Percentiles rank a stretch among this genome's conserved stretches.
Evolutionary conservation across 805 yeast species (phyloP).

Genomic region (Torulaspora maleeae): DNA sequence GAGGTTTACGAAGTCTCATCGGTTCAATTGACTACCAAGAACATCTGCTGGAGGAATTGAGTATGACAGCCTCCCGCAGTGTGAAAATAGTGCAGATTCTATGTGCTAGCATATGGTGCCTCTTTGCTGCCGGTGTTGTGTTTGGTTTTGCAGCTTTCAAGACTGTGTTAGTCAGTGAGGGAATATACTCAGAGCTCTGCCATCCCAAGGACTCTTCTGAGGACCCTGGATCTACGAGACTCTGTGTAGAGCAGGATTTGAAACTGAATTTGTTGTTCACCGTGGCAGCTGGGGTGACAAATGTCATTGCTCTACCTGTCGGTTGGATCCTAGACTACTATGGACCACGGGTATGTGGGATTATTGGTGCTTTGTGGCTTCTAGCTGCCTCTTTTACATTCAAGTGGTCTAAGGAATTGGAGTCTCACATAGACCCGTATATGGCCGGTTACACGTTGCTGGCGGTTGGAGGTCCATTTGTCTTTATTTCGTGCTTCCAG

Average conservation of each 20-base stretch:
- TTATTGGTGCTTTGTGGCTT: conserved; percentile 62
- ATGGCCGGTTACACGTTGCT: conserved; percentile 66
- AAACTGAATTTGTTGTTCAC: conserved; percentile 80
- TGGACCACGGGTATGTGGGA: conserved; percentile 79
- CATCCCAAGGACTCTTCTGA: conserved; percentile 21
- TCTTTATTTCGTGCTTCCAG: conserved; percentile 85
- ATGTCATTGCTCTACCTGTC: conserved; percentile 74
- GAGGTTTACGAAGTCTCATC: neutral
- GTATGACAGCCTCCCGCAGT: neutral
- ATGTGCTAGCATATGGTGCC: conserved; percentile 83
- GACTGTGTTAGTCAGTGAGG: conserved; percentile 71
- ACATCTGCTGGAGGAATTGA: neutral
- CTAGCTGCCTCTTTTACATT: conserved; percentile 48
- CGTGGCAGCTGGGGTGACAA: conserved; percentile 80
- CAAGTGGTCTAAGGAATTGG: conserved; percentile 12
- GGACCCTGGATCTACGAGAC: conserved; percentile 12
- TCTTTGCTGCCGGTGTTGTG: conserved; percentile 86
- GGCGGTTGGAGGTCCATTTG: conserved; percentile 93
- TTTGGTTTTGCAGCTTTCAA: conserved; percentile 96
- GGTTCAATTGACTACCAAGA: neutral
- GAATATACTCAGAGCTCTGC: conserved; percentile 67
- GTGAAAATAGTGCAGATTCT: conserved; percentile 45
- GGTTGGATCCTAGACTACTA: conserved; percentile 71
- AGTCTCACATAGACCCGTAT: conserved; percentile 52
- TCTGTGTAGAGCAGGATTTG: conserved; percentile 76